phyloP scores from a whole-genome alignment of 768 basidiomycete genomes.

The Gelatoporia subvermispora region DNA sequence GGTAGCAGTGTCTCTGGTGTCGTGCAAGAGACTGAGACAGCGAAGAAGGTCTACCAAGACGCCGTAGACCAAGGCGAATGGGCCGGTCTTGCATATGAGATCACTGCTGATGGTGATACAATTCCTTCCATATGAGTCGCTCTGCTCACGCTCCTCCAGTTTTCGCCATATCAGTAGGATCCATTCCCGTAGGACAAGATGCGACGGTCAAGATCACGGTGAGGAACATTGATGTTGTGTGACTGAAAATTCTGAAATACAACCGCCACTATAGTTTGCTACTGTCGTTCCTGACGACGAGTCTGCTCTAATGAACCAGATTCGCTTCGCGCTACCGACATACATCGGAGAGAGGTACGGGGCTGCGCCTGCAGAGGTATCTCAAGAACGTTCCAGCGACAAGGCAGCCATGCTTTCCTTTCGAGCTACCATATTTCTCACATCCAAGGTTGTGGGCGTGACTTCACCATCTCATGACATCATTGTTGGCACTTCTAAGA shows the following conservation, averaged over 20 bases:
- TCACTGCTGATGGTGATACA: slow-evolving; percentile 50
- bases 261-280: slow-evolving; percentile 38
- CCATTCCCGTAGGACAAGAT: slow-evolving; percentile 37
- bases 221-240: slow-evolving; percentile 10
- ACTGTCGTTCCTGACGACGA: slow-evolving; percentile 51
- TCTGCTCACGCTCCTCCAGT: slow-evolving; percentile 27
- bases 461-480: slow-evolving; percentile 43
- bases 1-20: slow-evolving; percentile 39
- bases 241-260: background rate
- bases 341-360: slow-evolving; percentile 52
- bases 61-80: slow-evolving; percentile 36
- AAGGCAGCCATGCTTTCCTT: slow-evolving; percentile 36
- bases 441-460: slow-evolving; percentile 36
- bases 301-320: slow-evolving; percentile 35
- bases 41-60: slow-evolving; percentile 34
- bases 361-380: slow-evolving; percentile 33
- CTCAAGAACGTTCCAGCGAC: slow-evolving; percentile 24
- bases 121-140: background rate
- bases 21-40: slow-evolving; percentile 44
- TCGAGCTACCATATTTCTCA: slow-evolving; percentile 43
- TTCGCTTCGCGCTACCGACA: slow-evolving; percentile 53
- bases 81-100: slow-evolving; percentile 44
- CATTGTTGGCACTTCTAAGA: slow-evolving; percentile 27
- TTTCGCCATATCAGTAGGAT: slow-evolving; percentile 55
- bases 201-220: slow-evolving; percentile 42